phyloP scores from a whole-genome alignment of 805 yeast genomes.

The Candida chilensis region DNA sequence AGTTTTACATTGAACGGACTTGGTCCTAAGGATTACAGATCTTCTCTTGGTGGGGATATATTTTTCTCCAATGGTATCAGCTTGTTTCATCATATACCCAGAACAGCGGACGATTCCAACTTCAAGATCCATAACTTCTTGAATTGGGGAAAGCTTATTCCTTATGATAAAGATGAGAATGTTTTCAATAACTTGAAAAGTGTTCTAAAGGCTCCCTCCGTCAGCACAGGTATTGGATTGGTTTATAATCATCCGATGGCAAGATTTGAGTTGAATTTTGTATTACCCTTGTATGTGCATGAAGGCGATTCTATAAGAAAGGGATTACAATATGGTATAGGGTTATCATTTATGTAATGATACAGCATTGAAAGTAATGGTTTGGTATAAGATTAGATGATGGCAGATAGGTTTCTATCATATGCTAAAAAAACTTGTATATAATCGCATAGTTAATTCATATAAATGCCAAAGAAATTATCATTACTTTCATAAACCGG shows the following conservation, averaged over 20 bases:
- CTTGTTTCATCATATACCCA: constrained; percentile 32
- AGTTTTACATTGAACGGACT: constrained; percentile 42
- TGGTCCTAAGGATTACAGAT: constrained; percentile 43
- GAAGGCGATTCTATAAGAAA: constrained; percentile 37
- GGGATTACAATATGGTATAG: constrained; percentile 53
- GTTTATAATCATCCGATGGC: constrained; percentile 50
- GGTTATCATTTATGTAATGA: constrained; percentile 41
- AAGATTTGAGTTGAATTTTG: constrained; percentile 48
- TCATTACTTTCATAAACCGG: too few species aligned
- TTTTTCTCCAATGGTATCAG: constrained; percentile 38
- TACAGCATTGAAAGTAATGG: not conserved
- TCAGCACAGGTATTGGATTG: constrained; percentile 38
- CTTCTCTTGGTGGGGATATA: constrained; percentile 44
- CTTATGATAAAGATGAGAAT: constrained; percentile 7
- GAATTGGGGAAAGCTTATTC: constrained; percentile 37
- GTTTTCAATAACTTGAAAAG: constrained; percentile 1
- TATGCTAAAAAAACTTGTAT: too few species aligned
- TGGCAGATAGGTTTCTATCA: too few species aligned
- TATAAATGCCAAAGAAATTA: too few species aligned
- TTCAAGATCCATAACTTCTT: constrained; percentile 39
- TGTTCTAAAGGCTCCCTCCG: constrained; percentile 14
- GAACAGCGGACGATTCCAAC: constrained; percentile 26
- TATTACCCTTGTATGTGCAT: constrained; percentile 34
- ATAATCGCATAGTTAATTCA: too few species aligned
- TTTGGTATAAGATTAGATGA: too few species aligned